phyloP scores from a whole-genome alignment of 192 early-diverging fungal species.

The Haplosporangium gracile region DNA sequence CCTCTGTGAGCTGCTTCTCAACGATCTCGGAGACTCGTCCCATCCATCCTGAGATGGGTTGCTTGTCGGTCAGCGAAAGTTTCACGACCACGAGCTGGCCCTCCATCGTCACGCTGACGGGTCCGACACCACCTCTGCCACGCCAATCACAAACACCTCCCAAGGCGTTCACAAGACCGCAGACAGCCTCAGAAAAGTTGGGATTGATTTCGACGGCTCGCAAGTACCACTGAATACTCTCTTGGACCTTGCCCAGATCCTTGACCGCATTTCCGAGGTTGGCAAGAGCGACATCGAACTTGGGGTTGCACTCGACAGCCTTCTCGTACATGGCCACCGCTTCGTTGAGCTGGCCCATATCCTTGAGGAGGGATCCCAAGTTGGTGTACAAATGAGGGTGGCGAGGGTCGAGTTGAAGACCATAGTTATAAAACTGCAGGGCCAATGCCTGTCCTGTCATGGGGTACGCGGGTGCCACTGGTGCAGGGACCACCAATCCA shows the following conservation, averaged over 20 bases:
- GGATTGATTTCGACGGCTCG: constrained; percentile 88
- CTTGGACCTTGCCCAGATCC: constrained; percentile 91
- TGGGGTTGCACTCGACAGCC: constrained; percentile 87
- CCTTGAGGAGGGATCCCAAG: constrained; percentile 91
- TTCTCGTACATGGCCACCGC: constrained; percentile 91
- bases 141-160: constrained; percentile 94
- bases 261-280: constrained; percentile 95
- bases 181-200: constrained; percentile 93
- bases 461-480: constrained; percentile 28
- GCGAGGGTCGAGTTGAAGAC: constrained; percentile 80
- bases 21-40: constrained; percentile 83
- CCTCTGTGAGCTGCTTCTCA: constrained; percentile 80
- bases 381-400: constrained; percentile 97
- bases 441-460: constrained; percentile 83
- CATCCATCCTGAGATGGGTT: constrained; percentile 72
- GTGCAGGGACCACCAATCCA: constrained; percentile 46
- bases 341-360: constrained; percentile 86
- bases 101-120: constrained; percentile 50
- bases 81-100: constrained; percentile 47
- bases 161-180: constrained; percentile 89
- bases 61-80: constrained; percentile 21
- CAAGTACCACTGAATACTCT: constrained; percentile 87
- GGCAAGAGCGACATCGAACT: constrained; percentile 92
- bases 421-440: constrained; percentile 89
- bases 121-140: constrained; percentile 76